Evolutionary conservation across 169 alveolate species (phyloP).

Genomic region (Plasmodium malariae): DNA sequence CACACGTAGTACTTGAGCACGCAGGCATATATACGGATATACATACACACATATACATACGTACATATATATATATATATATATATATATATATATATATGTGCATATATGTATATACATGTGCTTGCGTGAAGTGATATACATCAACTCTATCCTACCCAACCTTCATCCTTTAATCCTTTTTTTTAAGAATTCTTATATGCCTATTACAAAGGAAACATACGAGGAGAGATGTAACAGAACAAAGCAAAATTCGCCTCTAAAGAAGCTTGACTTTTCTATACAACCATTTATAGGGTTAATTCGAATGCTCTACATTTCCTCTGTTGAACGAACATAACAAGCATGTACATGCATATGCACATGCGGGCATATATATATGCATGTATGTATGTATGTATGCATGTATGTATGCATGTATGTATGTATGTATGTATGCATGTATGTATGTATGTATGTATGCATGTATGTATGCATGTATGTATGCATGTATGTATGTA

Average conservation of each 20-base stretch:
- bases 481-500: too few species aligned
- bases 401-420: too few species aligned
- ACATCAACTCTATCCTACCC: neutral
- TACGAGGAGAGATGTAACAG: conserved; percentile 59
- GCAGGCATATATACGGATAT: neutral
- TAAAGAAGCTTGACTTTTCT: conserved; percentile 28
- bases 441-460: too few species aligned
- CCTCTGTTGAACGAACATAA: too few species aligned
- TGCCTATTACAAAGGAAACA: conserved; percentile 60
- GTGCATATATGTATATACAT: neutral
- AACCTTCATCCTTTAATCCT: neutral
- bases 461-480: too few species aligned
- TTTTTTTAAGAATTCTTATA: conserved; percentile 8
- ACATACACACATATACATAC: neutral
- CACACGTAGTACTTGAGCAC: neutral
- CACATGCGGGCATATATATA: too few species aligned
- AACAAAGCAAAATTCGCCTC: conserved; percentile 7
- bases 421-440: too few species aligned
- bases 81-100: neutral
- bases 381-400: too few species aligned
- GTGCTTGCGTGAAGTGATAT: too few species aligned
- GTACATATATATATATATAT: neutral
- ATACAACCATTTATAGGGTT: conserved; percentile 73
- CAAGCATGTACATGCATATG: too few species aligned
- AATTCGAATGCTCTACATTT: too few species aligned